Conservation (phyloP, 306 rosid species). For the Betula pendula region DNA sequence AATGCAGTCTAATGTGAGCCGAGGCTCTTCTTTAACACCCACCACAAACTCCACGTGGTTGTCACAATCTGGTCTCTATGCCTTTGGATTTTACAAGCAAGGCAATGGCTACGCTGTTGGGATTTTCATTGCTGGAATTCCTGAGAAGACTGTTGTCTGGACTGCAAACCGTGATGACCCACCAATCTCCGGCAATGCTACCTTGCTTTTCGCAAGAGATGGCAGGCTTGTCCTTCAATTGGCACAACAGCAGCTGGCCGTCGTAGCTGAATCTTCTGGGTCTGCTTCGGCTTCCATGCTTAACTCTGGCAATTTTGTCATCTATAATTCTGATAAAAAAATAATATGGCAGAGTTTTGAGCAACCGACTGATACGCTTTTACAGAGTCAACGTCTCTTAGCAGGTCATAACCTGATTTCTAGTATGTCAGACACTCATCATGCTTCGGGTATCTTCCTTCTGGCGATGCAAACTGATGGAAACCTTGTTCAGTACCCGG, state of each 20-base stretch:
- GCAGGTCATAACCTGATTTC: background rate
- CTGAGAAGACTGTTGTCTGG: slow-evolving; percentile 36
- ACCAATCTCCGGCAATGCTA: slow-evolving; percentile 9
- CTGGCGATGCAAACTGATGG: slow-evolving; percentile 30
- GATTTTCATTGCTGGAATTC: slow-evolving; percentile 6
- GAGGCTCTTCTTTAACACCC: background rate
- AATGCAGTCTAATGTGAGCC: background rate
- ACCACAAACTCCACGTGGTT: background rate
- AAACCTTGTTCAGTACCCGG: slow-evolving; percentile 29
- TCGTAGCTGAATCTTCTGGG: background rate
- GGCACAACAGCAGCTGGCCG: background rate
- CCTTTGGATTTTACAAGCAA: background rate
- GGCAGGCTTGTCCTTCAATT: slow-evolving; percentile 22
- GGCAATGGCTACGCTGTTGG: background rate
- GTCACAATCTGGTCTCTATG: background rate
- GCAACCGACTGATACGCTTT: slow-evolving; percentile 27
- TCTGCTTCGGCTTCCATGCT: slow-evolving; percentile 22
- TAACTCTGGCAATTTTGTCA: slow-evolving; percentile 29
- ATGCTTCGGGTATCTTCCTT: slow-evolving; percentile 17
- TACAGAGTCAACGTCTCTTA: slow-evolving; percentile 11
- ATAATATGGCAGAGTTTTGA: slow-evolving; percentile 27
- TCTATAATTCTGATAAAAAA: background rate
- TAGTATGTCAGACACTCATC: slow-evolving; percentile 9
- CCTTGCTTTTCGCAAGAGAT: slow-evolving; percentile 16
- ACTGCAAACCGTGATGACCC: slow-evolving; percentile 19